Evolutionary conservation across 2,329 filamentous ascomycete species (phyloP).

Genomic region (Neocucurbitaria cava): DNA sequence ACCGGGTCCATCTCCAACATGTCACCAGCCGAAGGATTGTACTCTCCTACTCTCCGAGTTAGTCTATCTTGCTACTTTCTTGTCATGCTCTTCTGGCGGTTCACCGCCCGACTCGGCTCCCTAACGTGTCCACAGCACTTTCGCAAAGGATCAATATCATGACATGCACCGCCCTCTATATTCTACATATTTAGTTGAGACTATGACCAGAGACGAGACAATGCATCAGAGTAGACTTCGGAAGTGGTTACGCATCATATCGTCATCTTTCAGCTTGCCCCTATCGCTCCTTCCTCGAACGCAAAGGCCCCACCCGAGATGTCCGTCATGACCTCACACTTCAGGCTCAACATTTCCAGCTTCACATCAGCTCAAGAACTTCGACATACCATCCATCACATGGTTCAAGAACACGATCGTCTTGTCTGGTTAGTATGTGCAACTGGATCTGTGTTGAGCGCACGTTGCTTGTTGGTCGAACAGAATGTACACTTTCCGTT

Average conservation of each 20-base stretch:
- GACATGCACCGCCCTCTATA: not conserved
- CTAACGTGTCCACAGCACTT: not conserved
- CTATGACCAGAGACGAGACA: not conserved
- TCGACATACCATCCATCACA: slow-evolving; percentile 2
- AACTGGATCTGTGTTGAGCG: slow-evolving; percentile 24
- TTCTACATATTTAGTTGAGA: not conserved
- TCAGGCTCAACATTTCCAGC: slow-evolving; percentile 1
- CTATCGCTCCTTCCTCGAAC: not conserved
- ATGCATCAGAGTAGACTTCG: not conserved
- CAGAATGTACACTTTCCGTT: slow-evolving; percentile 33
- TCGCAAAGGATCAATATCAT: not conserved
- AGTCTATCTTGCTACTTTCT: not conserved
- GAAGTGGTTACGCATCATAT: not conserved
- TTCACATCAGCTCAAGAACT: not conserved
- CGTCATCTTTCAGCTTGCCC: not conserved
- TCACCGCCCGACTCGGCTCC: not conserved
- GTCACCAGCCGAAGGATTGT: not conserved
- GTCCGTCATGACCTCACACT: slow-evolving; percentile 5
- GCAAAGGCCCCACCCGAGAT: not conserved
- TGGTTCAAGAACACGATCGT: slow-evolving; percentile 7
- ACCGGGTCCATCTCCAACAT: not conserved
- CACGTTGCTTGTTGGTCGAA: slow-evolving; percentile 31
- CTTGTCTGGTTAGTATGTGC: slow-evolving; percentile 25
- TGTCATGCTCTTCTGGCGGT: not conserved
- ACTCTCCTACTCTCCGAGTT: not conserved